phyloP scores from a whole-genome alignment of 352 stramenopile genomes.

The Globisporangium okanoganense region DNA sequence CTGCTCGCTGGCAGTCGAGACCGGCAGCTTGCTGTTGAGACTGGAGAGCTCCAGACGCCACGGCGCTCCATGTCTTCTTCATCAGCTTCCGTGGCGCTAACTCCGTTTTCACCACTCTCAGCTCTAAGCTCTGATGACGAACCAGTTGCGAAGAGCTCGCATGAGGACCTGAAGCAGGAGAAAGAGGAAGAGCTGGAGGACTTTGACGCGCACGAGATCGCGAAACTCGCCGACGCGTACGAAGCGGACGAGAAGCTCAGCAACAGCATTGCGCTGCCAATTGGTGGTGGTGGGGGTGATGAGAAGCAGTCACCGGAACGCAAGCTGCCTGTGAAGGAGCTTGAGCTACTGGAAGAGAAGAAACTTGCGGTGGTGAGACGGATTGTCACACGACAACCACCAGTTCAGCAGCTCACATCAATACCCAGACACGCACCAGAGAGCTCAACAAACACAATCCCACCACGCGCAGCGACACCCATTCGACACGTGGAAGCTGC shows the following conservation, averaged over 20 bases:
- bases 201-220: constrained; percentile 48
- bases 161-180: neutral
- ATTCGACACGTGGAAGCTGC: constrained; percentile 11
- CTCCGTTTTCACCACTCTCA: constrained; percentile 7
- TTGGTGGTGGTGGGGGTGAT: neutral
- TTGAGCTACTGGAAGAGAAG: constrained; percentile 3
- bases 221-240: constrained; percentile 58
- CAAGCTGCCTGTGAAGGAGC: neutral
- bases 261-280: neutral
- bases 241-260: constrained; percentile 18
- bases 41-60: neutral
- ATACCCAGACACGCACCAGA: neutral
- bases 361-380: constrained; percentile 1
- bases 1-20: constrained; percentile 20
- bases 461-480: constrained; percentile 16
- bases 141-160: neutral
- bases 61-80: neutral
- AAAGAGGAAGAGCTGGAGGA: constrained; percentile 17
- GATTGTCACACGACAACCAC: neutral
- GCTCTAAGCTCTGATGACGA: neutral
- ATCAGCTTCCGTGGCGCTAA: neutral
- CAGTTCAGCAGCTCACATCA: constrained; percentile 1
- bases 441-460: neutral
- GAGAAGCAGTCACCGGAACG: neutral
- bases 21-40: neutral